Evolutionary conservation across 179 eudicot species (phyloP).

Genomic region (Gypsophila paniculata): DNA sequence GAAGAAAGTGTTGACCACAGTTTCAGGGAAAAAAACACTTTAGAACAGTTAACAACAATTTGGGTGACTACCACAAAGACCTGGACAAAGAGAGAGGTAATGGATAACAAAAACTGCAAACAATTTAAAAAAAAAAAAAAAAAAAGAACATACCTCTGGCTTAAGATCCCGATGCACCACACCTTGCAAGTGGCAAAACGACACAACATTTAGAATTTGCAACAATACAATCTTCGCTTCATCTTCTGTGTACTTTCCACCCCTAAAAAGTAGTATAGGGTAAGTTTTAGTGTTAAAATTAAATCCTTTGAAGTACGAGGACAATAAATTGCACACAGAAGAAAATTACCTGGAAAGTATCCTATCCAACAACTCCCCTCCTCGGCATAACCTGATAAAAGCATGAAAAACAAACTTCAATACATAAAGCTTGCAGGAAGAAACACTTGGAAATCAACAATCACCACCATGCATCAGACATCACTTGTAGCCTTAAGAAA

Average conservation of each 20-base stretch:
- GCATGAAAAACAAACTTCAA: constrained; percentile 16
- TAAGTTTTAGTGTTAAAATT: not conserved
- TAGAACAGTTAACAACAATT: not conserved
- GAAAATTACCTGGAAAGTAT: constrained; percentile 71
- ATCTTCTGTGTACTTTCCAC: constrained; percentile 87
- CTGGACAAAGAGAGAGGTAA: constrained; percentile 3
- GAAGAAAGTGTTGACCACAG: constrained; percentile 8
- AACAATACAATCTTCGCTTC: constrained; percentile 70
- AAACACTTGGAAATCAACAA: not conserved
- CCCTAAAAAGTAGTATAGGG: constrained; percentile 40
- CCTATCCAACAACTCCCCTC: constrained; percentile 81
- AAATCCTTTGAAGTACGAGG: not conserved
- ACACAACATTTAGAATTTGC: constrained; percentile 71
- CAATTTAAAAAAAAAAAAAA: not conserved
- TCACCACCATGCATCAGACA: not conserved
- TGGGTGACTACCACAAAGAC: not conserved
- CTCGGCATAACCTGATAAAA: constrained; percentile 77
- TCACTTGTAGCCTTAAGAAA: not conserved
- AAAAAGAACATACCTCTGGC: constrained; percentile 59
- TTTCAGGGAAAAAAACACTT: not conserved
- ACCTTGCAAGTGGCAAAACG: constrained; percentile 88
- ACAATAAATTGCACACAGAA: too few relatives aligned
- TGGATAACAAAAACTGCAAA: not conserved
- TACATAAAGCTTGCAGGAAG: constrained; percentile 16
- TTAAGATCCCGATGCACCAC: constrained; percentile 92